phyloP scores from a whole-genome alignment of 176 grass and related monocot genomes.

The Secale cereale region DNA sequence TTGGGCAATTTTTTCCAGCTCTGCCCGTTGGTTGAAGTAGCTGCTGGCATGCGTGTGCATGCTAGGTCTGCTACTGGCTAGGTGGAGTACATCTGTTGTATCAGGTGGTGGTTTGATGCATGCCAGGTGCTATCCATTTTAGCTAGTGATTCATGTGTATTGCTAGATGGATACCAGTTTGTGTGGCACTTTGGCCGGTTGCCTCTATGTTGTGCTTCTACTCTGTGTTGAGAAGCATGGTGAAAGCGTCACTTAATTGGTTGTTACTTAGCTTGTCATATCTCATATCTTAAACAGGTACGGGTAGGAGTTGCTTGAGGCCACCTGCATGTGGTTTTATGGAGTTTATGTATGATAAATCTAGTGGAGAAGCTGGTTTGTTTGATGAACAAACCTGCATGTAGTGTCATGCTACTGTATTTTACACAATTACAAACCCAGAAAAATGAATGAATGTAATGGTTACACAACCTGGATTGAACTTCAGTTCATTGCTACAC shows the following conservation, averaged over 20 bases:
- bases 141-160: neutral
- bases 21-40: neutral
- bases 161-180: neutral
- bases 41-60: neutral
- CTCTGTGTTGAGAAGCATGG: neutral
- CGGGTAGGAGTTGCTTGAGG: neutral
- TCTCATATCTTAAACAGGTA: neutral
- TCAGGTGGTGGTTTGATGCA: neutral
- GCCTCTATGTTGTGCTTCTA: neutral
- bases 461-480: neutral
- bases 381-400: neutral
- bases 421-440: neutral
- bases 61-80: neutral
- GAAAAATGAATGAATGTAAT: neutral
- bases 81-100: neutral
- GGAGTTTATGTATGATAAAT: neutral
- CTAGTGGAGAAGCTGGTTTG: neutral
- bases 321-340: neutral
- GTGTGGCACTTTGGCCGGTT: neutral
- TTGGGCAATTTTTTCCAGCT: neutral
- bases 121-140: neutral
- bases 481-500: neutral
- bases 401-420: neutral
- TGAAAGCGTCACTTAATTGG: neutral
- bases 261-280: neutral